These are phyloP conservation scores for Trichophyton simii DNA, from an alignment of 2,329 filamentous ascomycete genomes.

Conservation along the genomic window DNA sequence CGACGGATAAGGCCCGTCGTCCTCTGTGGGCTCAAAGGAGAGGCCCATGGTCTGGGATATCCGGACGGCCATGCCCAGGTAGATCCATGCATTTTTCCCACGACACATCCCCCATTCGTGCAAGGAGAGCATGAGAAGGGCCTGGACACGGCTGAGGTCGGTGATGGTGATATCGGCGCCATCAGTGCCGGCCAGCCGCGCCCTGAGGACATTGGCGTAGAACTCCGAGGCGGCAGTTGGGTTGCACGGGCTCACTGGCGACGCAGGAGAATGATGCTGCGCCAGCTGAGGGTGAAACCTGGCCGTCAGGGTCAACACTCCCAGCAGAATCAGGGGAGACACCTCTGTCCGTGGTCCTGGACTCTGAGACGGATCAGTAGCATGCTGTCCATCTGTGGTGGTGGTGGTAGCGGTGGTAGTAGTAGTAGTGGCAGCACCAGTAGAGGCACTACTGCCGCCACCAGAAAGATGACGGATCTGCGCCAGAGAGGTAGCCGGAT, in stretches of 20 bases:
- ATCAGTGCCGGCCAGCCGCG: slow-evolving; percentile 33
- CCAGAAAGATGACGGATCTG: slow-evolving; percentile 30
- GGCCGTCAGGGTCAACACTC: slow-evolving; percentile 44
- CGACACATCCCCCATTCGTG: slow-evolving; percentile 47
- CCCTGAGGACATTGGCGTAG: slow-evolving; percentile 42
- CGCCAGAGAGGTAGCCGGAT: slow-evolving; percentile 42
- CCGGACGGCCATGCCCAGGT: slow-evolving; percentile 36
- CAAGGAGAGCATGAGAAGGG: slow-evolving; percentile 43
- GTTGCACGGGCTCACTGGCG: slow-evolving; percentile 33
- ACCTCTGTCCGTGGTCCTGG: slow-evolving; percentile 24
- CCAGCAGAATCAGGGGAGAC: slow-evolving; percentile 40
- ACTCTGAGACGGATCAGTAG: slow-evolving; percentile 16
- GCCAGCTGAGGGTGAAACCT: slow-evolving; percentile 42
- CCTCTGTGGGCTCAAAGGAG: slow-evolving; percentile 36
- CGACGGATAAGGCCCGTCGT: slow-evolving; percentile 13
- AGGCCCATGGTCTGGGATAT: slow-evolving; percentile 36
- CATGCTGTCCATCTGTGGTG: not conserved
- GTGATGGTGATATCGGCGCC: slow-evolving; percentile 31
- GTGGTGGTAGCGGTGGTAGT: not conserved
- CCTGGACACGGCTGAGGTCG: slow-evolving; percentile 41
- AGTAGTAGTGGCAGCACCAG: slow-evolving; percentile 1
- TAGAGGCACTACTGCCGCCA: slow-evolving; percentile 11
- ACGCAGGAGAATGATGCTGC: slow-evolving; percentile 38
- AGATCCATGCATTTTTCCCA: slow-evolving; percentile 41
- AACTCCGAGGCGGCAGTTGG: slow-evolving; percentile 41